These are phyloP conservation scores for Mrakia gelida DNA, from an alignment of 768 basidiomycete species.

Conservation along the genomic window DNA sequence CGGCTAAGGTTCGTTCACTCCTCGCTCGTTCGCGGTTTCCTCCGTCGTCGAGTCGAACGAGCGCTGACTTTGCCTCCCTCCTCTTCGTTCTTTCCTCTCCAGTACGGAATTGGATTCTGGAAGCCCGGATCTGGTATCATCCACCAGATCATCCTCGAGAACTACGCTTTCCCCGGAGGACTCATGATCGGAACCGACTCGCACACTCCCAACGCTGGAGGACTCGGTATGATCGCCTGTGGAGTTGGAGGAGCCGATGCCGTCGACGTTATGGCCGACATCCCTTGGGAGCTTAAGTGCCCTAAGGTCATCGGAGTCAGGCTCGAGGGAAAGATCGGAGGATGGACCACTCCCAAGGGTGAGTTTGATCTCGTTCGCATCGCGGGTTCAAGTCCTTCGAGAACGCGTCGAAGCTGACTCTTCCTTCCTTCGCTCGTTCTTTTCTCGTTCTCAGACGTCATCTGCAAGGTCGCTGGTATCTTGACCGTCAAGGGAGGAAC, in stretches of 20 bases:
- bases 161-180: conserved; percentile 98
- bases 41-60: conserved; percentile 6
- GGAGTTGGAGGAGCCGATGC: conserved; percentile 99
- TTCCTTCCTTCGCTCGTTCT: background rate
- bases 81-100: conserved; percentile 15
- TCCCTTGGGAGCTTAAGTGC: conserved; percentile 99
- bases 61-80: background rate
- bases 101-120: conserved; percentile 99
- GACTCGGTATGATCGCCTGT: conserved; percentile 84
- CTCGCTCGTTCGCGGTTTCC: conserved; percentile 1
- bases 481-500: conserved; percentile 99
- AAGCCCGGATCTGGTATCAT: conserved; percentile 99
- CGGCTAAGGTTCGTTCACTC: conserved; percentile 64
- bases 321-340: conserved; percentile 85
- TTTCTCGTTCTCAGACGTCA: conserved; percentile 64
- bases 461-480: conserved; percentile 97
- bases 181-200: conserved; percentile 99
- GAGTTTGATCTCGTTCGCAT: conserved; percentile 31
- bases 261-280: conserved; percentile 95
- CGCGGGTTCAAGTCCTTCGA: background rate
- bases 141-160: conserved; percentile 97
- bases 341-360: conserved; percentile 99
- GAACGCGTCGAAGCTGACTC: background rate
- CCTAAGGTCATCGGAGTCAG: conserved; percentile 99
- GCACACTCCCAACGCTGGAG: conserved; percentile 98